Evolutionary conservation across 2,329 filamentous ascomycete genomes (phyloP).

Genomic region (Aspergillus melleus): DNA sequence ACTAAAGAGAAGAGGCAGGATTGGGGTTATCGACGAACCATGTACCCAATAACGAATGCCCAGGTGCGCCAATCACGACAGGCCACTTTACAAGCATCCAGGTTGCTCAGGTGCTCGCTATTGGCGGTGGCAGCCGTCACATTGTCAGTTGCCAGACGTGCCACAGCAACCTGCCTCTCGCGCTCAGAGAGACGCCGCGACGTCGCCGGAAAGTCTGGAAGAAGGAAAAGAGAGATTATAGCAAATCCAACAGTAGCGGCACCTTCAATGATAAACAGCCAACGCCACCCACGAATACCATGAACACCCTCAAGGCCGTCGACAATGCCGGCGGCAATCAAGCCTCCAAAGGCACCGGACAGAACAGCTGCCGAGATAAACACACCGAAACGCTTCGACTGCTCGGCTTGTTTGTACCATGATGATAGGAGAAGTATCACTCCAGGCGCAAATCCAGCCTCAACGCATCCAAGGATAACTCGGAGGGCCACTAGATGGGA

Average conservation of each 20-base stretch:
- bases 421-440: constrained; percentile 48
- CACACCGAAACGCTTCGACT: constrained; percentile 57
- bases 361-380: constrained; percentile 61
- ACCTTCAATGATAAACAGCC: constrained; percentile 51
- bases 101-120: constrained; percentile 15
- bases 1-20: no score
- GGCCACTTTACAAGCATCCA: neutral
- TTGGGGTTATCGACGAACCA: constrained; percentile 17
- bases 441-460: constrained; percentile 27
- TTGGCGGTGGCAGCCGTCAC: constrained; percentile 18
- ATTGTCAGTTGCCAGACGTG: neutral
- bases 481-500: constrained; percentile 50
- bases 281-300: constrained; percentile 53
- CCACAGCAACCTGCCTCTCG: neutral
- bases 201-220: neutral
- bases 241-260: constrained; percentile 1
- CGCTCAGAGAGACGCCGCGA: neutral
- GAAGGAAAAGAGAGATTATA: neutral
- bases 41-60: constrained; percentile 43
- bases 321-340: constrained; percentile 52
- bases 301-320: constrained; percentile 47
- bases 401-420: constrained; percentile 61
- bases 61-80: neutral
- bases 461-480: constrained; percentile 17
- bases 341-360: constrained; percentile 55